Evolutionary conservation across 1,139 yeast species (phyloP).

Genomic region (Candida tunisiensis): DNA sequence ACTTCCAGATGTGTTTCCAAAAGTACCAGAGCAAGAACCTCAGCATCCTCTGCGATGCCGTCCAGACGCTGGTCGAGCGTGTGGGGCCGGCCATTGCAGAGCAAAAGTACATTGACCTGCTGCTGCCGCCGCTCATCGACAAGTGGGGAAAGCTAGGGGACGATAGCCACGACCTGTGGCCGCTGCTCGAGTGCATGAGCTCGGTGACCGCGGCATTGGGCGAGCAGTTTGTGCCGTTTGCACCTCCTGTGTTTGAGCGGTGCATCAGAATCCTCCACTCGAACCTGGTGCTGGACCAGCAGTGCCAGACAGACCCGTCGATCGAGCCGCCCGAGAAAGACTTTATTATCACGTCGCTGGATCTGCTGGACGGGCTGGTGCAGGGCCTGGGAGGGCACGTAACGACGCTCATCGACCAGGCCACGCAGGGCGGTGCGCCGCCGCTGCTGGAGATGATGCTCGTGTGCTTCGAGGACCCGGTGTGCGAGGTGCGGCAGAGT

Average conservation of each 20-base stretch:
- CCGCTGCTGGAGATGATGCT: constrained; percentile 49
- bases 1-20: constrained; percentile 56
- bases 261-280: constrained; percentile 52
- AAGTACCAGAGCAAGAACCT: constrained; percentile 71
- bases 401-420: constrained; percentile 31
- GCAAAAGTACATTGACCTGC: constrained; percentile 34
- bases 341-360: constrained; percentile 76
- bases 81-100: constrained; percentile 26
- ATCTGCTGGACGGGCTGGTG: constrained; percentile 77
- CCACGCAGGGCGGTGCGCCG: constrained; percentile 8
- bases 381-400: constrained; percentile 69
- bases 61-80: constrained; percentile 80
- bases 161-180: constrained; percentile 77
- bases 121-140: constrained; percentile 65
- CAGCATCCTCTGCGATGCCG: constrained; percentile 71
- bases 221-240: constrained; percentile 75
- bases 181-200: constrained; percentile 82
- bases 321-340: constrained; percentile 75
- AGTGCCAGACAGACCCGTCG: constrained; percentile 47
- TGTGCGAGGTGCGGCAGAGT: constrained; percentile 79
- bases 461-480: constrained; percentile 59
- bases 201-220: constrained; percentile 81
- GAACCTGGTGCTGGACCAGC: constrained; percentile 51
- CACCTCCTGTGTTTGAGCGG: constrained; percentile 73
- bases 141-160: constrained; percentile 68